These are phyloP conservation scores for Acidomyces sp. DNA, from an alignment of 495 filamentous ascomycete genomes.

Conservation along the genomic window DNA sequence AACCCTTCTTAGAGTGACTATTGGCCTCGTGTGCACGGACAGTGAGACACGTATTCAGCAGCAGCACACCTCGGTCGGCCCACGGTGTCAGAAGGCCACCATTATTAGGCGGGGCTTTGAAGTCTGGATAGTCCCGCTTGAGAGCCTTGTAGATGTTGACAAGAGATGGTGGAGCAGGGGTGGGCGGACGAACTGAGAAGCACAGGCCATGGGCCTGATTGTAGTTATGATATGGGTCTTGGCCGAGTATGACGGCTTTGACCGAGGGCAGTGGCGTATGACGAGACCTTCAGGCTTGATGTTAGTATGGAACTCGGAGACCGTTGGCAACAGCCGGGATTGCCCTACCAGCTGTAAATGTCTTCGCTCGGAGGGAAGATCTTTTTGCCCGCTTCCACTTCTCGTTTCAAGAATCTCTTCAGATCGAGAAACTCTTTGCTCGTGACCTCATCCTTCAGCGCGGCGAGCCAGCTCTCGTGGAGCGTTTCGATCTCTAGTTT, in stretches of 20 bases:
- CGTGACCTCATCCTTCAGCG: conserved; percentile 69
- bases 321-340: neutral
- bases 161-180: conserved; percentile 72
- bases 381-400: conserved; percentile 56
- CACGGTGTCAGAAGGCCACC: conserved; percentile 77
- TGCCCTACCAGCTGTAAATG: conserved; percentile 78
- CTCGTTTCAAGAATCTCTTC: conserved; percentile 74
- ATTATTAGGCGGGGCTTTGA: conserved; percentile 57
- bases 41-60: conserved; percentile 87
- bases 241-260: conserved; percentile 80
- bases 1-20: conserved; percentile 68
- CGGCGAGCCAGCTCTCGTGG: conserved; percentile 77
- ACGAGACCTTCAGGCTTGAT: conserved; percentile 49
- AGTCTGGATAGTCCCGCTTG: conserved; percentile 72
- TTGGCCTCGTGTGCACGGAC: conserved; percentile 79
- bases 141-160: conserved; percentile 83
- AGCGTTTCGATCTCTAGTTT: conserved; percentile 83
- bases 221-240: conserved; percentile 91
- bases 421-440: conserved; percentile 67
- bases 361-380: conserved; percentile 77
- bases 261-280: conserved; percentile 79
- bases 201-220: conserved; percentile 93
- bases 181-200: conserved; percentile 87
- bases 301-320: too few relatives aligned
- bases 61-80: conserved; percentile 80